These are phyloP conservation scores for Pythium sukuiense DNA, from an alignment of 352 stramenopile genomes.

Conservation along the genomic window DNA sequence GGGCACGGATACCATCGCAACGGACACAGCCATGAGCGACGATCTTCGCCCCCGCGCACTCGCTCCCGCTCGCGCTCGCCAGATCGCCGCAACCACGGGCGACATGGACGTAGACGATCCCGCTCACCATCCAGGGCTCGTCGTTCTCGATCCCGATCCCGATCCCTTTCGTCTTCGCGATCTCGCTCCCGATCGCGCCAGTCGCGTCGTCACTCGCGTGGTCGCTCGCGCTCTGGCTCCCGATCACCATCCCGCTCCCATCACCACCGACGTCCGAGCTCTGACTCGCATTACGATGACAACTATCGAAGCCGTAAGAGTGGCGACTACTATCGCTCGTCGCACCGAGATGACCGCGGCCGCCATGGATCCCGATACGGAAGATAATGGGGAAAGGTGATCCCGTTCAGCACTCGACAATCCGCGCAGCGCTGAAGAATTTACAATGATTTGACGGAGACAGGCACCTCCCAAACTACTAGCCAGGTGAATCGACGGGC, in stretches of 20 bases:
- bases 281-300: slow-evolving; percentile 18
- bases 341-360: slow-evolving; percentile 22
- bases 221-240: slow-evolving; percentile 13
- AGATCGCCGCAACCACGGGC: slow-evolving; percentile 5
- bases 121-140: slow-evolving; percentile 17
- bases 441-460: not conserved
- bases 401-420: too few relatives aligned
- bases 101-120: slow-evolving; percentile 13
- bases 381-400: not conserved
- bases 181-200: slow-evolving; percentile 34
- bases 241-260: slow-evolving; percentile 17
- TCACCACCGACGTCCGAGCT: slow-evolving; percentile 11
- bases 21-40: slow-evolving; percentile 6
- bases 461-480: not conserved
- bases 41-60: not conserved
- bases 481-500: not conserved
- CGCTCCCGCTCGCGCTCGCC: slow-evolving; percentile 14
- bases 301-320: slow-evolving; percentile 20
- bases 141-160: slow-evolving; percentile 47
- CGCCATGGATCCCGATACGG: slow-evolving; percentile 18
- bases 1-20: slow-evolving; percentile 8
- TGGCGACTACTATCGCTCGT: slow-evolving; percentile 16
- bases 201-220: slow-evolving; percentile 25
- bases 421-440: not conserved
- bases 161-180: slow-evolving; percentile 33